Percentiles rank a stretch among this genome's conserved stretches.
phyloP scores from a whole-genome alignment of 768 basidiomycete genomes.

The Tylopilus intermedius region DNA sequence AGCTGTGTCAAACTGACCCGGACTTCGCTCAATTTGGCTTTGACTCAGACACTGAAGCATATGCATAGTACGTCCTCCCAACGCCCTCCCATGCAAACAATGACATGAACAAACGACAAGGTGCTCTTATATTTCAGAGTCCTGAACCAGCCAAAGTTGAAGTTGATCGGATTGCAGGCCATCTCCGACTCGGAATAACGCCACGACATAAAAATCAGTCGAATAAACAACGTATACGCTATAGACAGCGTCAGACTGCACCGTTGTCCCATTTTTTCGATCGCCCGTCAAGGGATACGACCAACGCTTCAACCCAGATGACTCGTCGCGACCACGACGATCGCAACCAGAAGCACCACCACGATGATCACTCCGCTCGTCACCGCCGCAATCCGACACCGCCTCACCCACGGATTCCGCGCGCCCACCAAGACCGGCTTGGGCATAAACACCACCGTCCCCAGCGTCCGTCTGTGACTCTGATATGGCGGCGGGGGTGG shows the following conservation, averaged over 20 bases:
- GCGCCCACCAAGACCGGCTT: slow-evolving; percentile 16
- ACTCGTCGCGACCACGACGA: slow-evolving; percentile 33
- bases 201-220: neutral
- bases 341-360: slow-evolving; percentile 46
- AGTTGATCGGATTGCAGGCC: no score
- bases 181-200: no score
- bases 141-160: no score
- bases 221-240: neutral
- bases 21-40: no score
- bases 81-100: no score
- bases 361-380: slow-evolving; percentile 48
- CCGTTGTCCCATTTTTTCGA: neutral
- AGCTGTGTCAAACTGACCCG: no score
- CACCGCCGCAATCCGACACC: slow-evolving; percentile 58
- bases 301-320: neutral
- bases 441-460: slow-evolving; percentile 11
- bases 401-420: slow-evolving; percentile 36
- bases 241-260: neutral
- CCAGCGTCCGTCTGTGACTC: slow-evolving; percentile 12
- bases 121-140: no score
- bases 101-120: no score
- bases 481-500: slow-evolving; percentile 15
- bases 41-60: no score
- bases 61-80: no score
- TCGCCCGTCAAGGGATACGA: neutral